Evolutionary conservation across 352 stramenopile species (phyloP).

Genomic region (Pythium sukuiense): DNA sequence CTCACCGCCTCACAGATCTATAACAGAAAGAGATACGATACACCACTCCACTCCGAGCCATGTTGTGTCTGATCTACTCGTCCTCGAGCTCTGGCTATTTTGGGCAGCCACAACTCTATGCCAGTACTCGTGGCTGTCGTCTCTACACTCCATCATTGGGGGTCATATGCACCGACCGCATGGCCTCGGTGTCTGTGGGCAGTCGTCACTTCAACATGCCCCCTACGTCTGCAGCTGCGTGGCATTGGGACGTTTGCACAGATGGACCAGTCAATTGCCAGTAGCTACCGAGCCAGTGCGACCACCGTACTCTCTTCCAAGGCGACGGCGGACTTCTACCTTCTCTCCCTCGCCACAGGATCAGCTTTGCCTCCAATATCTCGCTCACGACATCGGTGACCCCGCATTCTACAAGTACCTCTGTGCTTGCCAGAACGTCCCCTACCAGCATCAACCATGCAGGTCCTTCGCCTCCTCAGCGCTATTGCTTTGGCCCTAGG

Average conservation of each 20-base stretch:
- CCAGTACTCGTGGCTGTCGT: background rate
- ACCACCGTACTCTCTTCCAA: background rate
- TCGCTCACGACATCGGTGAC: constrained; percentile 3
- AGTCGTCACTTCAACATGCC: background rate
- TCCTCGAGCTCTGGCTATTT: background rate
- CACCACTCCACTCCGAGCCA: background rate
- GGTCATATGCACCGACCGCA: background rate
- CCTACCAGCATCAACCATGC: constrained; percentile 3
- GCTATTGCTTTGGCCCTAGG: constrained; percentile 6
- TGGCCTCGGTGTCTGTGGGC: background rate
- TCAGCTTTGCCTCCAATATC: constrained; percentile 8
- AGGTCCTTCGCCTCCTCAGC: constrained; percentile 18
- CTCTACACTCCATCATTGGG: background rate
- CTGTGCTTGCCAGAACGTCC: background rate
- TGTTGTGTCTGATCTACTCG: background rate
- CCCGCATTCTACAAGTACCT: background rate
- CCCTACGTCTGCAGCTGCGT: background rate
- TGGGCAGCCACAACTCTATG: background rate
- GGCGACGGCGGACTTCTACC: background rate
- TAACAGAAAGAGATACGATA: background rate
- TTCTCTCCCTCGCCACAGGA: background rate
- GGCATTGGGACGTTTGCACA: background rate
- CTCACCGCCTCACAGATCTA: background rate
- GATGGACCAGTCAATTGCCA: background rate
- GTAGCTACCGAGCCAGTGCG: background rate